Percentiles rank a stretch among this genome's conserved stretches.
Evolutionary conservation across 805 yeast genomes (phyloP).

Genomic region (Cyberlindnera maritima): DNA sequence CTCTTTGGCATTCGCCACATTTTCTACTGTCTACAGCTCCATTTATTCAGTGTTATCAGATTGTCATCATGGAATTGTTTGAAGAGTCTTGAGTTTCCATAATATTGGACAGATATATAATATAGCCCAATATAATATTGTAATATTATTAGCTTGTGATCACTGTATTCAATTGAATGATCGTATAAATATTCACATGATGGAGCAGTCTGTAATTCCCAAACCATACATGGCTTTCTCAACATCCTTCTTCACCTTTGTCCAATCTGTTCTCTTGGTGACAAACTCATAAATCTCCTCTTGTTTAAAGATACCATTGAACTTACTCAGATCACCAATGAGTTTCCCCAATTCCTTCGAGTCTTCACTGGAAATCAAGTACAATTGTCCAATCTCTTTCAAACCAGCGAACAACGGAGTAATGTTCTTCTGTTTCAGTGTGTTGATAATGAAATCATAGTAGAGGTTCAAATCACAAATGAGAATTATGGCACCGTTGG

Average conservation of each 20-base stretch:
- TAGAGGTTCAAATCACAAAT: slow-evolving; percentile 80
- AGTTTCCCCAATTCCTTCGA: slow-evolving; percentile 82
- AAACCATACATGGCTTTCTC: slow-evolving; percentile 96
- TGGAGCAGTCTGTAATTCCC: slow-evolving; percentile 71
- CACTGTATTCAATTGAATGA: no score
- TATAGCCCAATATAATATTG: no score
- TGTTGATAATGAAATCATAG: slow-evolving; percentile 63
- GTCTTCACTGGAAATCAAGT: slow-evolving; percentile 66
- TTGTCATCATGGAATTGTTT: no score
- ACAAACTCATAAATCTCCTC: slow-evolving; percentile 95
- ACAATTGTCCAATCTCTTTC: slow-evolving; percentile 82
- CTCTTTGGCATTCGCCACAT: background rate
- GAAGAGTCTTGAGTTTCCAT: no score
- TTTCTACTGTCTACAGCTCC: no score
- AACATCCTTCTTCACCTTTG: slow-evolving; percentile 66
- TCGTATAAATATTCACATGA: slow-evolving; percentile 44
- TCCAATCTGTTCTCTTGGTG: slow-evolving; percentile 87
- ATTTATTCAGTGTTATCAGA: no score
- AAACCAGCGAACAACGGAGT: slow-evolving; percentile 75
- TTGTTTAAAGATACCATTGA: slow-evolving; percentile 84
- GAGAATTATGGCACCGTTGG: slow-evolving; percentile 77
- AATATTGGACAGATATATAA: no score
- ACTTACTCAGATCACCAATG: slow-evolving; percentile 78
- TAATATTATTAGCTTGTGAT: no score
- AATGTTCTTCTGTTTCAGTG: slow-evolving; percentile 62